Base-by-base conservation (phyloP, 108 stramenopile genomes). In the Cyclostephanos tholiformis region DNA sequence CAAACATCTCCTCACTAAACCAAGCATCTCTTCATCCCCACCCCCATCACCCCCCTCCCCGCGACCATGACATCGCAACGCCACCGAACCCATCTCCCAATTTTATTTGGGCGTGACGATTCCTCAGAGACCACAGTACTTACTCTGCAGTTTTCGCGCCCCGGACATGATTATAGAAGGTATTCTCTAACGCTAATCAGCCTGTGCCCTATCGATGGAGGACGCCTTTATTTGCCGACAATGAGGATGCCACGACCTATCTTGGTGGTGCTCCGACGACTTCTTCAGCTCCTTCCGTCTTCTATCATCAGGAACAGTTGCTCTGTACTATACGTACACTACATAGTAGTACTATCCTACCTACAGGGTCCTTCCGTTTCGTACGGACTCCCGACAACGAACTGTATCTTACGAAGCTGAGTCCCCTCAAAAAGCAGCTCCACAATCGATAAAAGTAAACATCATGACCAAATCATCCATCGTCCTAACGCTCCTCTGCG, bases 401-500 rank as follows among this genome's bases (percentile, higher is more conserved):
- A 32, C 3, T 32, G 32, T 2, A 32, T 4, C n/a, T n/a, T n/a
- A n/a, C n/a, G n/a, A n/a, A n/a, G n/a, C n/a, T n/a, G n/a, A n/a
- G n/a, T n/a, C n/a, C n/a, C n/a, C n/a, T n/a, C n/a, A n/a, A n/a
- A n/a, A n/a, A n/a, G n/a, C n/a, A n/a, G n/a, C n/a, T n/a, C n/a
- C n/a, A n/a, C n/a, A 32, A 32, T 4, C 4, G 32, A 32, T 32
- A 2, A 32, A 32, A n/a, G n/a, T 4, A 32, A 29, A 10, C 43
- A 48, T n/a, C 22, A 50, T 51, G 49, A 25, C 65, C 27, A 48
- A 50, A 39, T 67, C 49, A 6, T 50, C 26, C 68, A 82, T 73
- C 61, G 73, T 84, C 61, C 39, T 88, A 14, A 56, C 80, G 36
- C 71, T 87, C 63, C 76, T 84, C 44, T 85, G 71, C 67, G 22